phyloP scores from a whole-genome alignment of 805 yeast species.

The Lachancea mirantina region DNA sequence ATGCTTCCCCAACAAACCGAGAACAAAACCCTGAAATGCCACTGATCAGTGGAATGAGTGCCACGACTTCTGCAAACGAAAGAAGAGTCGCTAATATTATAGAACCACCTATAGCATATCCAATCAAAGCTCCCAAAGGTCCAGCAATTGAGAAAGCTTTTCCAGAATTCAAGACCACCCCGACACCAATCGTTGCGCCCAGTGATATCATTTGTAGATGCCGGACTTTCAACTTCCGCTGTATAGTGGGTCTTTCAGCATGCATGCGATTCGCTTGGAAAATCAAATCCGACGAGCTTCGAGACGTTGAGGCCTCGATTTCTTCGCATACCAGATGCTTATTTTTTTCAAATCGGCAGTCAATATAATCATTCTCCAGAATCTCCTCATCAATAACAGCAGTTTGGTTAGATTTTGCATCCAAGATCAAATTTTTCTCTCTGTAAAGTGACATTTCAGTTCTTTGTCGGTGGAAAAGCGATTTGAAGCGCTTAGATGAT shows the following conservation, averaged over 20 bases:
- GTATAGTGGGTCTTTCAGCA: conserved; percentile 27
- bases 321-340: conserved; percentile 4
- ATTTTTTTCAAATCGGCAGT: conserved; percentile 7
- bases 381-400: conserved; percentile 9
- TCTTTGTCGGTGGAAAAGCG: too few species aligned
- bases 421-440: conserved; percentile 7
- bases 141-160: conserved; percentile 70
- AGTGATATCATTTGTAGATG: conserved; percentile 74
- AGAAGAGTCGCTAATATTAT: conserved; percentile 63
- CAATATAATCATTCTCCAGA: conserved; percentile 11
- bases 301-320: conserved; percentile 5
- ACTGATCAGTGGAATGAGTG: conserved; percentile 69
- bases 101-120: conserved; percentile 56
- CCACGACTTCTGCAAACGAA: conserved; percentile 76
- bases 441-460: too few species aligned
- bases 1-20: conserved; percentile 69
- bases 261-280: background rate
- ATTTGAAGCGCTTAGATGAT: background rate
- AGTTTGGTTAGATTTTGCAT: conserved; percentile 6
- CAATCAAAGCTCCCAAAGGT: conserved; percentile 66
- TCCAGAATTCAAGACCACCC: conserved; percentile 61
- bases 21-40: conserved; percentile 72
- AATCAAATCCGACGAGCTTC: conserved; percentile 1
- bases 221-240: conserved; percentile 53
- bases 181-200: conserved; percentile 77